Evolutionary conservation across 257 asterid species (phyloP).

Genomic region (Nicotiana benthamiana): DNA sequence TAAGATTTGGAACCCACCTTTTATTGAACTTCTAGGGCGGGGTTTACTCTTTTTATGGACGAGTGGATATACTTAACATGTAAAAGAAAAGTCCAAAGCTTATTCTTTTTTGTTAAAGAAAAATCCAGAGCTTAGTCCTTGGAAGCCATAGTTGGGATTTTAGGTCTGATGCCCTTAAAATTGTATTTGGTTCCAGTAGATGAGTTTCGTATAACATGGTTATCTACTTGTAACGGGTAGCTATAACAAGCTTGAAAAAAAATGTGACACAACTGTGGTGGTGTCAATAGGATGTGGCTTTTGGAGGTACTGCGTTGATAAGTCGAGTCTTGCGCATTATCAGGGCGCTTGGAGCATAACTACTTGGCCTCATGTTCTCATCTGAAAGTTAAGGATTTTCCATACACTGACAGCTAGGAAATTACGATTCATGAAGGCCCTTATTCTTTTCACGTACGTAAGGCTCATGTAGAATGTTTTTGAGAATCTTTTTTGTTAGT

Average conservation of each 20-base stretch:
- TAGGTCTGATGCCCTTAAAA: neutral
- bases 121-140: neutral
- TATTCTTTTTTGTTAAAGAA: neutral
- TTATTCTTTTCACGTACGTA: neutral
- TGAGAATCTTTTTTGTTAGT: neutral
- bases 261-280: neutral
- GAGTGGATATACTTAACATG: neutral
- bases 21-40: neutral
- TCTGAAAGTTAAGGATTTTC: neutral
- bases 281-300: neutral
- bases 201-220: neutral
- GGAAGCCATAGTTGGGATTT: neutral
- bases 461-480: neutral
- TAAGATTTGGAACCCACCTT: neutral
- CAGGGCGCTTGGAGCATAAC: neutral
- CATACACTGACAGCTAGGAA: neutral
- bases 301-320: neutral
- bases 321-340: neutral
- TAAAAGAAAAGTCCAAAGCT: neutral
- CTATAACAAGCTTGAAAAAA: neutral
- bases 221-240: neutral
- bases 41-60: neutral
- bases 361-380: neutral
- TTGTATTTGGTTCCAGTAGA: neutral
- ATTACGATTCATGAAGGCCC: neutral